These are phyloP conservation scores for Plasmodium relictum DNA, from an alignment of 169 alveolate species.

Conservation along the genomic window DNA sequence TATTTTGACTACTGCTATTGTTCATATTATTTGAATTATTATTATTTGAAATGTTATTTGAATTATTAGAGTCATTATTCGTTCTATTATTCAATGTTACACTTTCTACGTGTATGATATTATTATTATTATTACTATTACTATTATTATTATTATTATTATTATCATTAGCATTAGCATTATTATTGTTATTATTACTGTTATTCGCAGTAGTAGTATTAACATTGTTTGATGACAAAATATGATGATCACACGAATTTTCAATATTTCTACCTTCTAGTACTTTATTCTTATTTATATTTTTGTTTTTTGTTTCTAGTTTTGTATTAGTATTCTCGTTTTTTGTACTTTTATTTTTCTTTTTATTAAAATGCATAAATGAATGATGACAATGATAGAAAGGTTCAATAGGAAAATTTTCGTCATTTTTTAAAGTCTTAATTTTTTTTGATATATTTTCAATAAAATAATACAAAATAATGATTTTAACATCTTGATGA, in stretches of 20 bases:
- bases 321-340: background rate
- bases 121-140: background rate
- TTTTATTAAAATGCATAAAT: constrained; percentile 64
- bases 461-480: constrained; percentile 68
- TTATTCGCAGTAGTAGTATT: background rate
- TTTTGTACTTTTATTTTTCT: constrained; percentile 52
- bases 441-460: constrained; percentile 76
- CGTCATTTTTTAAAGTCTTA: constrained; percentile 71
- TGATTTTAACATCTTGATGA: constrained; percentile 75
- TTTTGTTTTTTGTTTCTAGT: constrained; percentile 9
- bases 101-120: background rate
- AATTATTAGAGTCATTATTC: background rate
- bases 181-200: background rate
- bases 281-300: constrained; percentile 11
- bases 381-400: constrained; percentile 66
- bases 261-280: constrained; percentile 4
- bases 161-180: background rate
- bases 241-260: background rate
- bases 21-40: constrained; percentile 2
- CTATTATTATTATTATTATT: background rate
- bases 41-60: background rate
- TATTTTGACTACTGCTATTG: constrained; percentile 2
- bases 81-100: background rate
- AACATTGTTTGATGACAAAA: constrained; percentile 3
- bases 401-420: constrained; percentile 47